Base-by-base conservation (phyloP, 306 rosid genomes). In the Canavalia gladiata region DNA sequence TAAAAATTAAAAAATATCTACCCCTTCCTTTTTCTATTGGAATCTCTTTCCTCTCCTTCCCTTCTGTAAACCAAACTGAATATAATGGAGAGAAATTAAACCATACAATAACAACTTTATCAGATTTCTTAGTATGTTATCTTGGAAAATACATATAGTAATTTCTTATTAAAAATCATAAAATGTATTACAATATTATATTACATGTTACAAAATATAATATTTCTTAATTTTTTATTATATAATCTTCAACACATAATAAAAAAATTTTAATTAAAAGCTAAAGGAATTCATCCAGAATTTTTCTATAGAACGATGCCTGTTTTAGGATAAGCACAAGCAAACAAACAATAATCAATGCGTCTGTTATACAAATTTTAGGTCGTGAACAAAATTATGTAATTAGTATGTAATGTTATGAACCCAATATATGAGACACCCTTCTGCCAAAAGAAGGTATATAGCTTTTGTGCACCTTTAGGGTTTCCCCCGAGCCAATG, bases 401-500 rank as follows among this genome's bases (percentile, higher is more conserved):
- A 68, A 68, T 18, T 67, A 25, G 8, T 8, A 34, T 34, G 31
- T 7, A 28, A 25, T 31, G 25, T 18, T 2, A 28, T 8, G 55
- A 67, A 54, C 51, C 37, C 2, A 8, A 28, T 25, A 8, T 67
- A 67, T 66, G 35, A 18, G 7, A 33, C 25, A 39, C 8, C 47
- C 33, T 50, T 71, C 28, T 13, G 75, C 8, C 2, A 42, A 28
- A 46, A 4, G 30, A 29, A 68, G 10, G 43, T 12, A 33, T 28
- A 31, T n/a, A 50, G 4, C 1, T 31, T 47, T 13, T 49, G 2
- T 0, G 3, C 13, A 50, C 12, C 12, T 62, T 7, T 50, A 71
- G 76, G 76, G 60, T 71, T 50, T 71, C 47, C 62, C 13, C 33
- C 7, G 18, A 43, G 73, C 55, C 43, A 29, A 33, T 50, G 10